A percentile compares a stretch with the other conserved stretches of the same genome.
Conservation (phyloP, 768 basidiomycete genomes). For the Wakefieldia striispora region DNA sequence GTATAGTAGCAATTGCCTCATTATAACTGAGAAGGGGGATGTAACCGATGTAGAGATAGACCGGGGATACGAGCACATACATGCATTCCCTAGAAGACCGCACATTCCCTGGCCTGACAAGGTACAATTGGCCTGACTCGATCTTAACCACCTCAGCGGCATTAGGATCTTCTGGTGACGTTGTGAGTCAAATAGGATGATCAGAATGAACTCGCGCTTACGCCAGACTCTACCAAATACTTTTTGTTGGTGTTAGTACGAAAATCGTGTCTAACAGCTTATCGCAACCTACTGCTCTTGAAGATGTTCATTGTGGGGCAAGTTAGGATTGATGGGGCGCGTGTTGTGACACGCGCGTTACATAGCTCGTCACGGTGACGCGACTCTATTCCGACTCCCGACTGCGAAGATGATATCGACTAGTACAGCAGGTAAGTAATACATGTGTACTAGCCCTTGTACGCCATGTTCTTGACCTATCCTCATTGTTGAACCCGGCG, state of each 20-base stretch:
- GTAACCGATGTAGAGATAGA: neutral
- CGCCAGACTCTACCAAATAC: constrained; percentile 95
- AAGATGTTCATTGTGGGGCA: constrained; percentile 74
- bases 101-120: constrained; percentile 88
- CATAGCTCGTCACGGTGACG: constrained; percentile 17
- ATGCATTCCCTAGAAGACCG: constrained; percentile 96
- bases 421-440: constrained; percentile 12
- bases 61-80: constrained; percentile 43
- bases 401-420: constrained; percentile 14
- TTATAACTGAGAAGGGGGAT: constrained; percentile 63
- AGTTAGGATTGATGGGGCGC: constrained; percentile 10
- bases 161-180: constrained; percentile 78
- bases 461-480: neutral
- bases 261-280: constrained; percentile 3
- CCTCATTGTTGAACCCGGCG: neutral
- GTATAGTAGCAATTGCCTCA: constrained; percentile 92
- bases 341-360: constrained; percentile 29
- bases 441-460: too few relatives aligned
- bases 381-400: neutral
- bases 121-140: constrained; percentile 85
- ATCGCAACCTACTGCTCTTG: constrained; percentile 60
- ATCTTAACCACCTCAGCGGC: constrained; percentile 95
- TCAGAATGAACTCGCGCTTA: constrained; percentile 43
- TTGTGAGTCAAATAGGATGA: constrained; percentile 24
- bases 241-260: constrained; percentile 34